Evolutionary conservation across 2,329 filamentous ascomycete genomes (phyloP), one percentile per base, ranked within the genome.

Genomic region (Aaosphaeria arxii): DNA sequence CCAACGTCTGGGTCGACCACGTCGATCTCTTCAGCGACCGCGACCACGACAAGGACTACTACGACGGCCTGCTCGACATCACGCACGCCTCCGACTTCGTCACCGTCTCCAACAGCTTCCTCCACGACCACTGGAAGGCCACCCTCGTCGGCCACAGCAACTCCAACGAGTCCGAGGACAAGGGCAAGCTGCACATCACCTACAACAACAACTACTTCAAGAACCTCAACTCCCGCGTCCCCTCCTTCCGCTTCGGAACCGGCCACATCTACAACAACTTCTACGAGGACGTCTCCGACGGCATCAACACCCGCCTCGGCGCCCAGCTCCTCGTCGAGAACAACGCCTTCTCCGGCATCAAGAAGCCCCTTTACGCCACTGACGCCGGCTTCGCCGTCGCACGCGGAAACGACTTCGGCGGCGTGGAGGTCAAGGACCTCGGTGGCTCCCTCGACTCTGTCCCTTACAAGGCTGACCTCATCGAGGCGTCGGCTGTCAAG

Each of bases 1-100:
- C 62, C 4, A 78, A 79, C 46, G 72, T 84, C 30, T 88, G 85
- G 85, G 72, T 88, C 43, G 85, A 88, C 71, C 85, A 87, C 72
- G 76, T 77, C 63, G 84, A 88, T 54, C 74, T 88, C 24, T 83
- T 78, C 4, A 82, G 80, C 28, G 78, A 86, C 69, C 62, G 64
- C 32, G 72, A 77, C 57, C 74, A 81, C 62, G 82, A 77, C 73
- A 88, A 88, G 72, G 83, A 88, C 72, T 85, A 80, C 72, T 87
- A 85, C 62, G 85, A 88, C 48, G 85, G 85, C 31, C 77, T 88
- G 1, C 70, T 84, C 42, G 85, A 88, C 57, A 71, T 82, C 44
- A 85, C 79, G 43, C 84, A 86, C 69, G 85, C 74, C 42, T 73
- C 78, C 7, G 83, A 87, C 71, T 87, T 72, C 59, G 66, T 86